Evolutionary conservation across 257 asterid species (phyloP).

Genomic region (Rubia yunnanensis): DNA sequence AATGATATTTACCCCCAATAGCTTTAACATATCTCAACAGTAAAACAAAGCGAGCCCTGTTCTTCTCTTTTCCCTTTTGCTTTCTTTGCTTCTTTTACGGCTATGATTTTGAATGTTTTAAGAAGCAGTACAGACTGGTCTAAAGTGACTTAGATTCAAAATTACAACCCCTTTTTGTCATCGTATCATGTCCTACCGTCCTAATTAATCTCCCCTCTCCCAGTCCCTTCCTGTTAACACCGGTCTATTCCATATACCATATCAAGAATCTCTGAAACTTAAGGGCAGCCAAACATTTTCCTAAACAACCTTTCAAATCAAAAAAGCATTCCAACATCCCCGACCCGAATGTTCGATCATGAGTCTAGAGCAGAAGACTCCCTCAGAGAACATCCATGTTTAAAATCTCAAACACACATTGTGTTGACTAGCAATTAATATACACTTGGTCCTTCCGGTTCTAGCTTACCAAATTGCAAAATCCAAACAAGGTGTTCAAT

Average conservation of each 20-base stretch:
- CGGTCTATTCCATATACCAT: neutral
- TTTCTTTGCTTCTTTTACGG: conserved; percentile 12
- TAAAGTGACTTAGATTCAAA: conserved; percentile 36
- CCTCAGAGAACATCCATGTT: neutral
- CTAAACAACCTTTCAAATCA: neutral
- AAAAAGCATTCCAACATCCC: neutral
- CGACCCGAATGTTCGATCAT: neutral
- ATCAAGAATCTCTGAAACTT: neutral
- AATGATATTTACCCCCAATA: conserved; percentile 1
- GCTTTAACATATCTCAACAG: conserved; percentile 5
- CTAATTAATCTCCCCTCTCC: neutral
- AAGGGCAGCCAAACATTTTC: neutral
- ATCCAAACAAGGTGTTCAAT: neutral
- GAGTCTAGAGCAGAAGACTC: neutral
- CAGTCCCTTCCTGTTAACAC: neutral
- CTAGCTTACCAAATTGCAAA: neutral
- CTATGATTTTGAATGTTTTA: conserved; percentile 37
- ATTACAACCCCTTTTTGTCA: conserved; percentile 21
- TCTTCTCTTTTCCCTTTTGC: conserved; percentile 17
- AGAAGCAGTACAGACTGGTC: conserved; percentile 32
- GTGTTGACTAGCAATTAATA: neutral
- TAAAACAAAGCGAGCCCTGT: conserved; percentile 11
- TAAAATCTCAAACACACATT: neutral
- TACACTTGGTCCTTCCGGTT: neutral
- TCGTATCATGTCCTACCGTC: conserved; percentile 2